A percentile compares a stretch with the other conserved stretches of the same genome.
phyloP scores from a whole-genome alignment of 331 rosid species.

The Pyracantha coccinea region DNA sequence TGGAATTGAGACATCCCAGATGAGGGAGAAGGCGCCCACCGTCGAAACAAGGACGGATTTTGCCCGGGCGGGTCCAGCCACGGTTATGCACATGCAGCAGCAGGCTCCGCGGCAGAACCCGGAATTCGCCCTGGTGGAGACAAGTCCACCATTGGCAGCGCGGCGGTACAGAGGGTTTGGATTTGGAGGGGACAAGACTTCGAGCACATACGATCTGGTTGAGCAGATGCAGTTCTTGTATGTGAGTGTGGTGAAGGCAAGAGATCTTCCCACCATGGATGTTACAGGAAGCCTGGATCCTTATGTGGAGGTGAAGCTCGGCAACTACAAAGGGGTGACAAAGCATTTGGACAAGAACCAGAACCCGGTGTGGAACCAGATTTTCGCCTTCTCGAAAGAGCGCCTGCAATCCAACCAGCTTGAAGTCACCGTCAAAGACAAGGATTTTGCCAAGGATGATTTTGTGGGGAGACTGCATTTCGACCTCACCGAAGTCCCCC shows the following conservation, averaged over 20 bases:
- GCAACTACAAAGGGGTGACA: constrained; percentile 78
- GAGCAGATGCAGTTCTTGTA: constrained; percentile 89
- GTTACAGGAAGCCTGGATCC: constrained; percentile 86
- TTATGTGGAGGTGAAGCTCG: constrained; percentile 87
- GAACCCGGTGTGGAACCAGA: constrained; percentile 80
- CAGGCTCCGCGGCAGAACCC: constrained; percentile 66
- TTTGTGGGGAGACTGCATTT: constrained; percentile 62
- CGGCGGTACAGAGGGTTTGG: constrained; percentile 34
- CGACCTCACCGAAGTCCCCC: constrained; percentile 65
- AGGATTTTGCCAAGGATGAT: constrained; percentile 82
- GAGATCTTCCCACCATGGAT: constrained; percentile 89
- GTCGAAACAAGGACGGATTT: constrained; percentile 47
- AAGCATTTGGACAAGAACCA: constrained; percentile 82
- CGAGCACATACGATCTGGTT: constrained; percentile 80
- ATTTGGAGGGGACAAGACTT: constrained; percentile 43
- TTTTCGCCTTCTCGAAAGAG: constrained; percentile 75
- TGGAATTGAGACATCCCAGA: not conserved
- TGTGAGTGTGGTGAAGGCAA: constrained; percentile 84
- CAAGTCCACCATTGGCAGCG: constrained; percentile 84
- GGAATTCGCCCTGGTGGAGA: constrained; percentile 60
- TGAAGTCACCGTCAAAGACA: constrained; percentile 78
- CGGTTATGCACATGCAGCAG: constrained; percentile 65
- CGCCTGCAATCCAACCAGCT: constrained; percentile 60
- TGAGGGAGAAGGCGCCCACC: constrained; percentile 1
- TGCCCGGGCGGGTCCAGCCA: constrained; percentile 53